A percentile compares a stretch with the other conserved stretches of the same genome.
These are phyloP conservation scores for Penicillium lividum DNA, from an alignment of 495 filamentous ascomycete genomes.

Conservation along the genomic window DNA sequence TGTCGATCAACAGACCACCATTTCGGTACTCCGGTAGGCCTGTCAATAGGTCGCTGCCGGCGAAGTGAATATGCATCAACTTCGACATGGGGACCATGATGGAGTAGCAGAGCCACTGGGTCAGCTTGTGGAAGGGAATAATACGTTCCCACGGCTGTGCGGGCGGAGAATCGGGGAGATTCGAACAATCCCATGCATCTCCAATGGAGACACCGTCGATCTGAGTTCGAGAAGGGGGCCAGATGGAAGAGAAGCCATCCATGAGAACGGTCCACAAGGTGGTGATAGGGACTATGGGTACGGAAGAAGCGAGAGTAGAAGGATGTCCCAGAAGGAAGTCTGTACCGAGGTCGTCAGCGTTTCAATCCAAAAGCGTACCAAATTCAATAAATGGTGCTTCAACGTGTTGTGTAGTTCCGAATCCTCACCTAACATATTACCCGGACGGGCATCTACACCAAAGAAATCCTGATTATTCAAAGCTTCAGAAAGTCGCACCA, in stretches of 20 bases:
- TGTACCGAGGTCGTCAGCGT: slow-evolving; percentile 29
- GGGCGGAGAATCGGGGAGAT: slow-evolving; percentile 72
- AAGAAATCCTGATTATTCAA: slow-evolving; percentile 83
- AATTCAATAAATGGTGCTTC: no score
- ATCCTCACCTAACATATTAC: slow-evolving; percentile 86
- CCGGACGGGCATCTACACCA: slow-evolving; percentile 80
- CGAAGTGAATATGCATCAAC: slow-evolving; percentile 63
- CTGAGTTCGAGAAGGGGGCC: slow-evolving; percentile 85
- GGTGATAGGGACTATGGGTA: slow-evolving; percentile 85
- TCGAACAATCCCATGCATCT: slow-evolving; percentile 90
- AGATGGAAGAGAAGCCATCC: slow-evolving; percentile 82
- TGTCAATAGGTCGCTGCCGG: slow-evolving; percentile 62
- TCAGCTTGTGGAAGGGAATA: slow-evolving; percentile 80
- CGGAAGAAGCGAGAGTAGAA: slow-evolving; percentile 79
- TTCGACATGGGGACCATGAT: slow-evolving; percentile 70
- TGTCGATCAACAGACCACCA: slow-evolving; percentile 67
- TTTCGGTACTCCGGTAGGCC: slow-evolving; percentile 72
- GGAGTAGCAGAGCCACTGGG: slow-evolving; percentile 74
- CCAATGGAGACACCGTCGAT: slow-evolving; percentile 88
- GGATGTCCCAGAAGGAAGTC: slow-evolving; percentile 94
- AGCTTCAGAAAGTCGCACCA: slow-evolving; percentile 74
- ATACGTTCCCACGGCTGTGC: slow-evolving; percentile 88
- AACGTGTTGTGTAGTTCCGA: no score
- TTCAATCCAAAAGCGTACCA: no score
- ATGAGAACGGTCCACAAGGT: slow-evolving; percentile 89